Base-by-base conservation (phyloP, 208 protist genomes). In the Trypanosoma platydactyli region DNA sequence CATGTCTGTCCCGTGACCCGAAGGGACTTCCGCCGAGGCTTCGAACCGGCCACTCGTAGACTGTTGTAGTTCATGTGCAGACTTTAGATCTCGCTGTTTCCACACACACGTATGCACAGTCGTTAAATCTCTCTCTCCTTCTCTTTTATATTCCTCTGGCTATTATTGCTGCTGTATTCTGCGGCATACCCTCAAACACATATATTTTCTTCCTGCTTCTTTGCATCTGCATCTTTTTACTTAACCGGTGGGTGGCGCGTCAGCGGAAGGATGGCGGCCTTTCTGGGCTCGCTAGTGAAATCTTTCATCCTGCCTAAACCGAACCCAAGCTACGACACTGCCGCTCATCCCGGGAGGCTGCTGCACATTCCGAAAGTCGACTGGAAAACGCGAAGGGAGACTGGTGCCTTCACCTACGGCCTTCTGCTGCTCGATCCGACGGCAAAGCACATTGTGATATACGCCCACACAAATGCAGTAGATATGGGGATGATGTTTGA, bases 391-490 rank as follows among this genome's bases (percentile, higher is more conserved):
- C 75, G 80, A 1, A 64, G 50, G 9, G 82, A 86, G 63, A 88
- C 64, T 60, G 85, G 85, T 38, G 35, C 30, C 38, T 91, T 86
- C 68, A 91, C 86, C 4, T 84, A 77, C 57, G 81, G 78, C 44
- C 73, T 88, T 33, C 50, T 88, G 1, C 35, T 91, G 20, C 70
- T 70, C 52, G 81, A 87, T 44, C 66, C 76, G 42, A 74, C 71
- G 22, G 68, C 81, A 0, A 88, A 76, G 6, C 80, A 87, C 54
- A 73, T 92, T 15, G 74, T 92, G 30, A 69, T 95, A 33, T 95
- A 95, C 63, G 86, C 86, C 12, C 89, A 95, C 62, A 84, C 83
- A 25, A 95, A 95, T 53, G 89, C 86, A 7, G 86, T 92, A 1
- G 89, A 95, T 63, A 89, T 93, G 69, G 89, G 79, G 7, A 84